Conservation (phyloP, 345 rosid genomes). For the Brassica rapa region DNA sequence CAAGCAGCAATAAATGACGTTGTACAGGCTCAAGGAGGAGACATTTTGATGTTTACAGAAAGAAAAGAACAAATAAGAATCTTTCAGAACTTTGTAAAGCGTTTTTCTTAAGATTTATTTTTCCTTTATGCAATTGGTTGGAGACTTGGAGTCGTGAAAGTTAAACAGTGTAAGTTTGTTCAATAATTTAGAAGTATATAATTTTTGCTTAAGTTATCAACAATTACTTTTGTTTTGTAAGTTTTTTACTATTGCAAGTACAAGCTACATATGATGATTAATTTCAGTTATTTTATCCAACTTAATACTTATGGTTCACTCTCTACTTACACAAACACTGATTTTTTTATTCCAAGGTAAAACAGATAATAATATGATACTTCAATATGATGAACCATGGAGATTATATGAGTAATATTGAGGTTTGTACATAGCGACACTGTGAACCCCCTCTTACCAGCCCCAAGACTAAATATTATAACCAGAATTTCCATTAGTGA, state of each 20-base stretch:
- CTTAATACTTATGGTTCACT: conserved; percentile 15
- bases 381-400: background rate
- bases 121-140: too few relatives aligned
- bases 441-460: background rate
- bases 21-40: too few relatives aligned
- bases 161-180: too few relatives aligned
- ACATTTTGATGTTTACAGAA: too few relatives aligned
- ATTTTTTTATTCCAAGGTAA: conserved; percentile 25
- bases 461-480: too few relatives aligned
- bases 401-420: background rate
- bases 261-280: conserved; percentile 30
- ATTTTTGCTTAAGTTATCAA: conserved; percentile 5
- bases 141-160: too few relatives aligned
- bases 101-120: too few relatives aligned
- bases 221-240: background rate
- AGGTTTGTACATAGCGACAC: background rate
- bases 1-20: too few relatives aligned
- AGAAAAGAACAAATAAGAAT: too few relatives aligned
- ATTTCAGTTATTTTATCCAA: conserved; percentile 9
- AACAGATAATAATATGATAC: background rate
- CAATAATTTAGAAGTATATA: background rate
- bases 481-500: too few relatives aligned
- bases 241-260: conserved; percentile 26
- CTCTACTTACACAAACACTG: conserved; percentile 23
- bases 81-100: too few relatives aligned